Conservation (phyloP, 495 filamentous ascomycete genomes). For the Penicillium samsonianum region DNA sequence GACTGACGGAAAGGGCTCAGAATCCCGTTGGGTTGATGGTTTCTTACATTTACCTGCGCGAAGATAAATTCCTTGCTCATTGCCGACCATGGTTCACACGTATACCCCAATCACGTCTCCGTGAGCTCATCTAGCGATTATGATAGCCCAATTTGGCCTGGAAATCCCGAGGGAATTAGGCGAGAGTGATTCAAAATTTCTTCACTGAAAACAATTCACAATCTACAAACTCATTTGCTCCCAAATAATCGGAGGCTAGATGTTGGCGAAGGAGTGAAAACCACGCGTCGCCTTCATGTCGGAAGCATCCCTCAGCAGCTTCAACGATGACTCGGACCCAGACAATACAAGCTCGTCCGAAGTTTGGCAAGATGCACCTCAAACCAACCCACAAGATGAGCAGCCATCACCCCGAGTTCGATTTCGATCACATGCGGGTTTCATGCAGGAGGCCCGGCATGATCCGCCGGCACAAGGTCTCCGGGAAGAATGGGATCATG, state of each 20-base stretch:
- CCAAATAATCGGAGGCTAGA: background rate
- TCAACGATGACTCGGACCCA: constrained; percentile 4
- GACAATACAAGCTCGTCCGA: constrained; percentile 1
- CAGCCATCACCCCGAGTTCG: constrained; percentile 18
- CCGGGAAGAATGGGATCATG: constrained; percentile 15
- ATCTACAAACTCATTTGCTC: background rate
- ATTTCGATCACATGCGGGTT: constrained; percentile 18
- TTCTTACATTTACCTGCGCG: background rate
- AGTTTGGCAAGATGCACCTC: background rate
- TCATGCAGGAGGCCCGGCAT: background rate
- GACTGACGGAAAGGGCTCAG: background rate
- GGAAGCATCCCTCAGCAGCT: constrained; percentile 1
- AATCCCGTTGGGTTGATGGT: background rate
- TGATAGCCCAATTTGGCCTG: constrained; percentile 1
- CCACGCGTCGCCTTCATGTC: constrained; percentile 2
- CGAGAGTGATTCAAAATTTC: background rate
- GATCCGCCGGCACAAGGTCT: background rate
- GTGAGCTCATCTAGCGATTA: constrained; percentile 20
- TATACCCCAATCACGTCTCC: constrained; percentile 15
- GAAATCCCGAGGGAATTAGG: background rate
- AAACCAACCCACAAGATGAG: background rate
- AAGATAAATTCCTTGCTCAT: background rate
- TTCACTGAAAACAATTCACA: background rate
- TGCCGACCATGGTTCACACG: background rate
- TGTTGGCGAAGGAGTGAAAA: constrained; percentile 8